Evolutionary conservation across 2,329 filamentous ascomycete species (phyloP).

Genomic region (Trichoderma koningiopsis): DNA sequence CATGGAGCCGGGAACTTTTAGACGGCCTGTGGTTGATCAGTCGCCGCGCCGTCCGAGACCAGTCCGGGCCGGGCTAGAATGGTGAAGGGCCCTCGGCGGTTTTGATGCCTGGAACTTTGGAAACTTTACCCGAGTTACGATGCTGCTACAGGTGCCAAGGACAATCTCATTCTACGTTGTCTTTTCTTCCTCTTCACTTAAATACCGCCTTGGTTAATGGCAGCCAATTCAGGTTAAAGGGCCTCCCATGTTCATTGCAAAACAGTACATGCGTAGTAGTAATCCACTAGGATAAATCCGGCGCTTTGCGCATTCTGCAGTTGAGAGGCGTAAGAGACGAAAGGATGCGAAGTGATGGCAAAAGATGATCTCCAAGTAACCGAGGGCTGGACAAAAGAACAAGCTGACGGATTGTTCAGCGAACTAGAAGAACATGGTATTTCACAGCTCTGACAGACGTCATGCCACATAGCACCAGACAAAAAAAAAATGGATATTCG

Average conservation of each 20-base stretch:
- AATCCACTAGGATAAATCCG: background rate
- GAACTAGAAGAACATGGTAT: background rate
- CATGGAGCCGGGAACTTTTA: constrained; percentile 22
- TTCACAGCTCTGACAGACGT: background rate
- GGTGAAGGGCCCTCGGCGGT: background rate
- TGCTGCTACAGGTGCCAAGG: background rate
- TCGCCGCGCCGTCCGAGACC: constrained; percentile 21
- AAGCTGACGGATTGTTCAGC: background rate
- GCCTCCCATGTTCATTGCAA: background rate
- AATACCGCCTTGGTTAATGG: background rate
- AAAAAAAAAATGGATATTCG: no score
- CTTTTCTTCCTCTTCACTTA: background rate
- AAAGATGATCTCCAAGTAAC: background rate
- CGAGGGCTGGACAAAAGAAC: background rate
- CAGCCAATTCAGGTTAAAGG: background rate
- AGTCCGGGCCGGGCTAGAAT: constrained; percentile 12
- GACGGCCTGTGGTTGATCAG: constrained; percentile 25
- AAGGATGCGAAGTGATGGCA: background rate
- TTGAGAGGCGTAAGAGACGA: background rate
- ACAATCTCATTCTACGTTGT: background rate
- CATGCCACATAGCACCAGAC: background rate
- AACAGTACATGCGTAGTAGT: background rate
- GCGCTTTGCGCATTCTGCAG: background rate
- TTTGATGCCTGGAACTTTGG: background rate
- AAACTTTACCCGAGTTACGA: constrained; percentile 11